Conservation (phyloP, 202 grass and related monocot species). For the Tripidium arundinaceum region DNA sequence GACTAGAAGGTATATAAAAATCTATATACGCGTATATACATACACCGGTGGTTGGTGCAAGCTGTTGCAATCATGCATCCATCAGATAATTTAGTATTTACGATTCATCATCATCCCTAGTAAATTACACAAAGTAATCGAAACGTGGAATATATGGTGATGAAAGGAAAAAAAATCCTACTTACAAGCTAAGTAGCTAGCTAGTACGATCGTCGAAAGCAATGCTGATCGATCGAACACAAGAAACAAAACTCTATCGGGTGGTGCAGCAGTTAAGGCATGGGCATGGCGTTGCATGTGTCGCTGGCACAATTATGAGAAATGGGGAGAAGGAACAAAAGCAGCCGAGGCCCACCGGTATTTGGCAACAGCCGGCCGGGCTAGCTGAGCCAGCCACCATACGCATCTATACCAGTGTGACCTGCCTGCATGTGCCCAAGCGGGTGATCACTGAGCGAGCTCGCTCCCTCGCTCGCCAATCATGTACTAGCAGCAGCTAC, state of each 20-base stretch:
- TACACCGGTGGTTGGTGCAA: neutral
- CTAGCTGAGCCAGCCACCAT: neutral
- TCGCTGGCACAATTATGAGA: slow-evolving; percentile 53
- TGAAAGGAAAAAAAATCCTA: too few species aligned
- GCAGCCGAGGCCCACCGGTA: slow-evolving; percentile 40
- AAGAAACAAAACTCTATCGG: slow-evolving; percentile 33
- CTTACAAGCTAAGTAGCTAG: neutral
- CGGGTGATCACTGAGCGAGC: neutral
- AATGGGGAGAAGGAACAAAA: slow-evolving; percentile 42
- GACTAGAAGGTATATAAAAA: neutral
- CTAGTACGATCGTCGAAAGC: neutral
- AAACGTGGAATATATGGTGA: too few species aligned
- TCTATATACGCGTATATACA: neutral
- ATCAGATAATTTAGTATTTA: too few species aligned
- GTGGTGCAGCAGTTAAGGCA: slow-evolving; percentile 42
- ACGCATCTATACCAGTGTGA: neutral
- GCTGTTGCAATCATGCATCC: neutral
- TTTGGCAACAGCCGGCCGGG: slow-evolving; percentile 25
- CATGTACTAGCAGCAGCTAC: neutral
- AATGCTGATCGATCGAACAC: neutral
- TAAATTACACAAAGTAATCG: too few species aligned
- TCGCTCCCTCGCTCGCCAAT: neutral
- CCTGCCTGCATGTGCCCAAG: slow-evolving; percentile 16
- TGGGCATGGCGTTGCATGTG: slow-evolving; percentile 36
- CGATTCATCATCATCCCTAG: too few species aligned